These are phyloP conservation scores for Pilasporangium apinafurcum DNA, from an alignment of 352 stramenopile genomes.

Conservation along the genomic window DNA sequence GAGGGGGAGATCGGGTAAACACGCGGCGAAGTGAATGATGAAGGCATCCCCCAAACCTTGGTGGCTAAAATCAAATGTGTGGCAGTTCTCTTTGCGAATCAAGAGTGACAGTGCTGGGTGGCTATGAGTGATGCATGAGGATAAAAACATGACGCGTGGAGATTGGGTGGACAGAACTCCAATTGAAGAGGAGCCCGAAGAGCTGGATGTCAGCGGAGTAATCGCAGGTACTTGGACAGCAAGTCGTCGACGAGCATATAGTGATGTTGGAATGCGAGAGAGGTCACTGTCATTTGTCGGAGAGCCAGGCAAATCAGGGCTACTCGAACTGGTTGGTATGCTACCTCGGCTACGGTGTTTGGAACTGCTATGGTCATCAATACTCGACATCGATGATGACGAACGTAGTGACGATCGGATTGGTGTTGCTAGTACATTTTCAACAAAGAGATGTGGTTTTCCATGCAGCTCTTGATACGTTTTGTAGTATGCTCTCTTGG, in stretches of 20 bases:
- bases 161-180: slow-evolving; percentile 27
- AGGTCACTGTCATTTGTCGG: neutral
- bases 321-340: neutral
- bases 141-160: slow-evolving; percentile 41
- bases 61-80: slow-evolving; percentile 47
- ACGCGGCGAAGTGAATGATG: slow-evolving; percentile 49
- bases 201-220: neutral
- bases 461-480: slow-evolving; percentile 46
- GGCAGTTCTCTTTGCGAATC: slow-evolving; percentile 35
- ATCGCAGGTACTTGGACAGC: slow-evolving; percentile 6
- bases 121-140: slow-evolving; percentile 32
- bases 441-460: slow-evolving; percentile 52
- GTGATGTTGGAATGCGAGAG: neutral
- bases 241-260: slow-evolving; percentile 3
- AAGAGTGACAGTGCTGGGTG: slow-evolving; percentile 40
- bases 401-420: slow-evolving; percentile 10
- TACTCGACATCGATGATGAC: slow-evolving; percentile 5
- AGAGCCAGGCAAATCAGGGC: neutral
- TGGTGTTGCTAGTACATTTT: slow-evolving; percentile 9
- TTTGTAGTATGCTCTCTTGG: slow-evolving; percentile 45
- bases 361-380: neutral
- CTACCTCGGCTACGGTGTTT: slow-evolving; percentile 2
- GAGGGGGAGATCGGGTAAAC: slow-evolving; percentile 49
- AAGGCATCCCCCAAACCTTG: slow-evolving; percentile 59
- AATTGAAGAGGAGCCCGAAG: neutral